Percentiles rank a stretch among this genome's conserved stretches.
Evolutionary conservation across 1,284 basidiomycete species (phyloP).

Genomic region (Singerocomus inundabilis): DNA sequence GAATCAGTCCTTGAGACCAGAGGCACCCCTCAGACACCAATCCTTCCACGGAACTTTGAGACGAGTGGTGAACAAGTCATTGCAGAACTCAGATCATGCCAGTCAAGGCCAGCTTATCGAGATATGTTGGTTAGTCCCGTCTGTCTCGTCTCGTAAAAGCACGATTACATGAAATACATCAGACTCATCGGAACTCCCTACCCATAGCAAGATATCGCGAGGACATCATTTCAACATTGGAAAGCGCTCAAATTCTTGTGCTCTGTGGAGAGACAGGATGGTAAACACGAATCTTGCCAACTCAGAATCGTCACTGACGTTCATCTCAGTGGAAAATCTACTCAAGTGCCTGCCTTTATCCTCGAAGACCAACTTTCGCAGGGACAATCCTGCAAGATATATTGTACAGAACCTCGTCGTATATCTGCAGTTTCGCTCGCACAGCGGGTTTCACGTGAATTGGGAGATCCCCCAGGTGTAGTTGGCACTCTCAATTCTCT

Average conservation of each 20-base stretch:
- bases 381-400: slow-evolving; percentile 88
- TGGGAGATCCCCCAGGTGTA: slow-evolving; percentile 83
- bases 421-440: slow-evolving; percentile 98
- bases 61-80: slow-evolving; percentile 51
- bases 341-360: slow-evolving; percentile 94
- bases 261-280: slow-evolving; percentile 98
- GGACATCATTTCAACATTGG: slow-evolving; percentile 72
- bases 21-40: slow-evolving; percentile 11
- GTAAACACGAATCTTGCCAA: slow-evolving; percentile 37
- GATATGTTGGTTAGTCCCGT: slow-evolving; percentile 74
- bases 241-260: slow-evolving; percentile 85
- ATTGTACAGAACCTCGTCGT: slow-evolving; percentile 93
- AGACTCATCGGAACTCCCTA: slow-evolving; percentile 72
- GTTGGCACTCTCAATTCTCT: slow-evolving; percentile 81
- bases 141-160: neutral
- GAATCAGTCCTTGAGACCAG: slow-evolving; percentile 31
- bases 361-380: slow-evolving; percentile 86
- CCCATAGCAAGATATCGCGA: slow-evolving; percentile 89
- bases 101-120: slow-evolving; percentile 69
- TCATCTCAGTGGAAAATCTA: slow-evolving; percentile 85
- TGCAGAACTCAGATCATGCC: slow-evolving; percentile 58
- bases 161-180: slow-evolving; percentile 8
- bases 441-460: slow-evolving; percentile 90
- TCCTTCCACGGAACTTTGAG: slow-evolving; percentile 26
- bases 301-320: slow-evolving; percentile 13